Conservation (phyloP, 768 basidiomycete genomes). For the Holtermannia corniformis region DNA sequence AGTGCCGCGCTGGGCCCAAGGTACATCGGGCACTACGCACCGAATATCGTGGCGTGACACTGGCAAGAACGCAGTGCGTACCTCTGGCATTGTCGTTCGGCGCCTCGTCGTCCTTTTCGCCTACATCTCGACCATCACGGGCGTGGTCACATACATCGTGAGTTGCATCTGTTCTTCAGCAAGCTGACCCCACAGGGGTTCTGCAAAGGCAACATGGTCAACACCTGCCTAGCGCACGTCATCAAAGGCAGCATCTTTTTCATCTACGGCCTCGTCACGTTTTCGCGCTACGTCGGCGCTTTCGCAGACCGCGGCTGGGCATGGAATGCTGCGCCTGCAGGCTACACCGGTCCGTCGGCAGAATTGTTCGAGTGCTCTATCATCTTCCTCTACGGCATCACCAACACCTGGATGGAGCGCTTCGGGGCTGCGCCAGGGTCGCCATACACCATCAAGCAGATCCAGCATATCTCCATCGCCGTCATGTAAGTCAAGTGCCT, state of each 20-base stretch:
- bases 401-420: slow-evolving; percentile 96
- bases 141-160: slow-evolving; percentile 65
- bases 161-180: slow-evolving; percentile 1
- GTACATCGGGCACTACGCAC: too few relatives aligned
- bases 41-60: too few relatives aligned
- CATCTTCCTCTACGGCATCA: slow-evolving; percentile 78
- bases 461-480: slow-evolving; percentile 90
- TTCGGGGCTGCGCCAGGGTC: slow-evolving; percentile 72
- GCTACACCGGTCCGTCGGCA: slow-evolving; percentile 24
- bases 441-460: slow-evolving; percentile 79
- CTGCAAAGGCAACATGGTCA: slow-evolving; percentile 66
- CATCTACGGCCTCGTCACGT: slow-evolving; percentile 72
- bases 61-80: too few relatives aligned
- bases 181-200: slow-evolving; percentile 48
- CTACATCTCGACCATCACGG: slow-evolving; percentile 46
- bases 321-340: slow-evolving; percentile 56
- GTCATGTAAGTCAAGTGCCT: slow-evolving; percentile 41
- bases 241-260: slow-evolving; percentile 86
- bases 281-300: slow-evolving; percentile 88
- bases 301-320: slow-evolving; percentile 86
- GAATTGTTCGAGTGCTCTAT: slow-evolving; percentile 42
- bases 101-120: too few relatives aligned
- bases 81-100: too few relatives aligned
- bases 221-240: slow-evolving; percentile 68
- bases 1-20: too few relatives aligned